phyloP scores from a whole-genome alignment of 495 filamentous ascomycete species.

The Aspergillus sclerotiicarbonarius region DNA sequence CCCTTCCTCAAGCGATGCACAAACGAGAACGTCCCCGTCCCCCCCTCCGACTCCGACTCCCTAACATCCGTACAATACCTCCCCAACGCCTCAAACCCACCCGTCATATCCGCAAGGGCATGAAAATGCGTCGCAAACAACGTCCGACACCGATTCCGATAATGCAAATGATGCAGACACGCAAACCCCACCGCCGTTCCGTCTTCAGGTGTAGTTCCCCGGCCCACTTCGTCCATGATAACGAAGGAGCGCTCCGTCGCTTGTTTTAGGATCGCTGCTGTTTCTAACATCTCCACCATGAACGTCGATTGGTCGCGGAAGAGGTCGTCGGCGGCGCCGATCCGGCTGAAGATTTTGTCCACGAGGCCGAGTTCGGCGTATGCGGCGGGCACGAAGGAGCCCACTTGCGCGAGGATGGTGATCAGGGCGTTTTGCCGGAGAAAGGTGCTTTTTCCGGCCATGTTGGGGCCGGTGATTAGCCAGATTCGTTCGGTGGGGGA shows the following conservation, averaged over 20 bases:
- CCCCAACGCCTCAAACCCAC: constrained; percentile 60
- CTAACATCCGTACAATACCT: constrained; percentile 89
- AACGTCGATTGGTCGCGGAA: constrained; percentile 93
- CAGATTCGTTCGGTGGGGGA: constrained; percentile 72
- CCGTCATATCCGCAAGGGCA: constrained; percentile 71
- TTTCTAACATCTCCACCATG: constrained; percentile 65
- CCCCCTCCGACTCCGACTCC: constrained; percentile 62
- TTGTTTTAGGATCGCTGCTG: constrained; percentile 51
- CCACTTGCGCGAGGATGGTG: constrained; percentile 86
- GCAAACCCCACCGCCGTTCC: constrained; percentile 89
- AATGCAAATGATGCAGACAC: constrained; percentile 75
- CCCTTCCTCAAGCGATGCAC: constrained; percentile 77
- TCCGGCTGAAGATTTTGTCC: constrained; percentile 87
- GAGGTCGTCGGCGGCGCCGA: constrained; percentile 90
- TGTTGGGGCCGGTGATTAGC: constrained; percentile 97
- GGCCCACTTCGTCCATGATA: constrained; percentile 98
- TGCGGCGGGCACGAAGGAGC: constrained; percentile 85
- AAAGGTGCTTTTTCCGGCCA: constrained; percentile 96
- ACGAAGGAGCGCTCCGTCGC: constrained; percentile 66
- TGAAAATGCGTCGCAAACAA: constrained; percentile 98
- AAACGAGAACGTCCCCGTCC: constrained; percentile 70
- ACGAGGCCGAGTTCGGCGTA: constrained; percentile 83
- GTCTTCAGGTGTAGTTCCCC: constrained; percentile 90
- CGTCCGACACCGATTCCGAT: constrained; percentile 70
- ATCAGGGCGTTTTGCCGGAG: constrained; percentile 93